Percentiles rank a stretch among this genome's conserved stretches.
phyloP scores from a whole-genome alignment of 768 basidiomycete genomes.

The Rhodotorula toruloides region DNA sequence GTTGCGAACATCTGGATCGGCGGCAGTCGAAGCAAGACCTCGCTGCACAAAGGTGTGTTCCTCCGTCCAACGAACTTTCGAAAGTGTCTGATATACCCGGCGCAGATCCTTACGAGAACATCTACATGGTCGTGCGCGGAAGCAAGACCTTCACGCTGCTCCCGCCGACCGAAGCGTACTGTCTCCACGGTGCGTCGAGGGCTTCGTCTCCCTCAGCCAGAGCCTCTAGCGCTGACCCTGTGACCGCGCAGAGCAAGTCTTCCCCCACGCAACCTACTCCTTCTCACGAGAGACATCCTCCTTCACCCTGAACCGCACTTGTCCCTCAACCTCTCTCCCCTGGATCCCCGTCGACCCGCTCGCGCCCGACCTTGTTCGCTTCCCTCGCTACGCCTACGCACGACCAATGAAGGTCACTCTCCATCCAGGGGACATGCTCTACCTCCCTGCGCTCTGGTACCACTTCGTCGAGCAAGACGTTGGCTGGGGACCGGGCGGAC shows the following conservation, averaged over 20 bases:
- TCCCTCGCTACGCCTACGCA: constrained; percentile 48
- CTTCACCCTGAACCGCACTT: constrained; percentile 1
- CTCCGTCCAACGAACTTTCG: too few species aligned
- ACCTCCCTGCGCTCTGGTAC: constrained; percentile 83
- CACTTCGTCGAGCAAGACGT: constrained; percentile 50
- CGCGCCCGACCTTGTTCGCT: constrained; percentile 41
- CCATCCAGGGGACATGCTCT: constrained; percentile 69
- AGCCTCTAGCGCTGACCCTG: too few species aligned
- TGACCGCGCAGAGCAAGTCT: constrained; percentile 53
- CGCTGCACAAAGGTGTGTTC: constrained; percentile 69
- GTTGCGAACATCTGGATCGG: constrained; percentile 95
- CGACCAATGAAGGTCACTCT: constrained; percentile 66
- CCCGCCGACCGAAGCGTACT: constrained; percentile 84
- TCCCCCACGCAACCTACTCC: constrained; percentile 63
- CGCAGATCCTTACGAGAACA: constrained; percentile 84
- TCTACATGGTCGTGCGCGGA: constrained; percentile 80
- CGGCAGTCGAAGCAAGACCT: constrained; percentile 67
- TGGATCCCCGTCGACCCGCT: constrained; percentile 79
- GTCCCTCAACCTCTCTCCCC: constrained; percentile 51
- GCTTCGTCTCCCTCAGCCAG: too few species aligned
- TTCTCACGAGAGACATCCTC: constrained; percentile 32
- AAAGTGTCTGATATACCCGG: not conserved
- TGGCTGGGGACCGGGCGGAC: not conserved
- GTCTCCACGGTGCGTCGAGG: constrained; percentile 65
- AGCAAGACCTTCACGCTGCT: constrained; percentile 77